phyloP scores from a whole-genome alignment of 2,329 filamentous ascomycete species.

The Trichoderma brevicompactum region DNA sequence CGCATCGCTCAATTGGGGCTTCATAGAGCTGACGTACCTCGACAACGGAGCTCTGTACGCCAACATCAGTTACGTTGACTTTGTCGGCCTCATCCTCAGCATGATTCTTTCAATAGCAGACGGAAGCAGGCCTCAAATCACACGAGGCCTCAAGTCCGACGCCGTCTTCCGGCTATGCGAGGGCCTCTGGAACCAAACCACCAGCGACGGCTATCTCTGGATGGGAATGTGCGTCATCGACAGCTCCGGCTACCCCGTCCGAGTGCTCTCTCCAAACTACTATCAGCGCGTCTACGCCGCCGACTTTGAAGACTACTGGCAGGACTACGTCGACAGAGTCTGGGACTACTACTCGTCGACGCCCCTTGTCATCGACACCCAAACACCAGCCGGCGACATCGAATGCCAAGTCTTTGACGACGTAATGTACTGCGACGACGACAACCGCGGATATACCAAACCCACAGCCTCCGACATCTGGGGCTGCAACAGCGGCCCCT shows the following conservation, averaged over 20 bases:
- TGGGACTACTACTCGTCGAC: slow-evolving; percentile 48
- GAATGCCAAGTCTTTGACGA: slow-evolving; percentile 45
- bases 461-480: slow-evolving; percentile 54
- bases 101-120: slow-evolving; percentile 48
- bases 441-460: slow-evolving; percentile 49
- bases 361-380: slow-evolving; percentile 50
- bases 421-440: slow-evolving; percentile 47
- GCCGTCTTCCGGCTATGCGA: slow-evolving; percentile 49
- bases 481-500: slow-evolving; percentile 56
- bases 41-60: slow-evolving; percentile 46
- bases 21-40: slow-evolving; percentile 55
- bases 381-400: slow-evolving; percentile 45
- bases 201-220: slow-evolving; percentile 49
- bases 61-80: slow-evolving; percentile 58
- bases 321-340: slow-evolving; percentile 51
- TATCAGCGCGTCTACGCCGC: slow-evolving; percentile 43
- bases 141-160: slow-evolving; percentile 45
- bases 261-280: slow-evolving; percentile 51
- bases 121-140: slow-evolving; percentile 44
- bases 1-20: slow-evolving; percentile 52
- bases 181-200: slow-evolving; percentile 45
- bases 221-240: slow-evolving; percentile 49
- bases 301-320: slow-evolving; percentile 50
- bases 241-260: slow-evolving; percentile 44
- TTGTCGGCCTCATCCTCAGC: slow-evolving; percentile 55